Evolutionary conservation across 768 basidiomycete genomes (phyloP), one percentile per base, ranked within the genome.

Genomic region (Phaeotremella fagi): DNA sequence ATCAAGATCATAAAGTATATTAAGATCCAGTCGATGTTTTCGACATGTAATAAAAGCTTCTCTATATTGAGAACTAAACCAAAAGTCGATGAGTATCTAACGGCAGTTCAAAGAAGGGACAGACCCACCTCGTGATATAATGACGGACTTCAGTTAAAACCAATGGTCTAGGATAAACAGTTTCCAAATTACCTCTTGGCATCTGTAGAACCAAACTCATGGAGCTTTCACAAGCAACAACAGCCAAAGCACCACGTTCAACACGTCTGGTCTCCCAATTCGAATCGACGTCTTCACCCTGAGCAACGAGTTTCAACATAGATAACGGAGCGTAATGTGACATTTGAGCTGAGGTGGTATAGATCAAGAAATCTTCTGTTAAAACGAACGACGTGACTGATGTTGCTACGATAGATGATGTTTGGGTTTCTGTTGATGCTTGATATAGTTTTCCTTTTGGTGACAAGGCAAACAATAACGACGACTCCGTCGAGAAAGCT

Each of bases 161-260:
- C 63, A 99, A 75, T 12, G 92, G 87, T 37, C 95, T 79, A 2
- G 95, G 95, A 64, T 86, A 89, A 48, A 99, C 85, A 0, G 90
- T 97, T 77, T 99, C 95, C 55, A 99, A 69, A 74, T 98, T 98
- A 0, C 95, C 95, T 60, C 95, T 78, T 0, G 94, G 95, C 94
- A 98, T 98, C 75, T 99, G 95, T 9, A 99, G 77, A 0, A 98
- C 87, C 28, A 99, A 74, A 62, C 81, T 84, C 88, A 92, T 97
- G 6, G 83, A 77, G 54, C 85, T 90, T 0, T 91, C 86, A 0
- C 95, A 85, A 12, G 85, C 87, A 0, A 85, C 83, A 3, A 98
- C 90, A 28, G 97, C 91, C 54, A 85, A 77, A 5, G 88, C 85
- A 3, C 95, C 95, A 26, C 95, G 78, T 74, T 99, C 95, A 1